phyloP scores from a whole-genome alignment of 306 rosid species.

The Comarum palustre region DNA sequence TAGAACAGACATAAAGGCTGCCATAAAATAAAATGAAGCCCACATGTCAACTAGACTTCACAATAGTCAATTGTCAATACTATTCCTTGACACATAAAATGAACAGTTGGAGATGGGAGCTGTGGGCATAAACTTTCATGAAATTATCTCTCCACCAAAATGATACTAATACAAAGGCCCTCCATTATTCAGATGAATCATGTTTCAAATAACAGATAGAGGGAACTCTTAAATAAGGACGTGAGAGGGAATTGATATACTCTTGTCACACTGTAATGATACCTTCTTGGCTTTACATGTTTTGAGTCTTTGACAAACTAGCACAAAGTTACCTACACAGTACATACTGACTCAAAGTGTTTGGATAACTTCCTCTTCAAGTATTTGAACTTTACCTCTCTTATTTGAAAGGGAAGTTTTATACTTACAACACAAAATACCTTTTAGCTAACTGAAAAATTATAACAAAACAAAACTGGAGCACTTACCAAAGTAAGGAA shows the following conservation, averaged over 20 bases:
- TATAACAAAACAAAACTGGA: background rate
- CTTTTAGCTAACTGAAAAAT: background rate
- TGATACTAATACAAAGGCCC: background rate
- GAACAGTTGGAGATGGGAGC: background rate
- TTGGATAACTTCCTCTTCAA: background rate
- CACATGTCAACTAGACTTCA: slow-evolving; percentile 9
- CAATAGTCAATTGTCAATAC: background rate
- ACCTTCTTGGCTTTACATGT: background rate
- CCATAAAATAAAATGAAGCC: slow-evolving; percentile 15
- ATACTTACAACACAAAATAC: background rate
- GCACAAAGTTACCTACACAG: background rate
- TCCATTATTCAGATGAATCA: background rate
- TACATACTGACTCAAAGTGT: background rate
- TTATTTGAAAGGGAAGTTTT: background rate
- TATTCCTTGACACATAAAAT: background rate
- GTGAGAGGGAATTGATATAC: background rate
- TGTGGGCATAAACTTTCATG: background rate
- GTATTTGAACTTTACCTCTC: background rate
- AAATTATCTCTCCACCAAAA: background rate
- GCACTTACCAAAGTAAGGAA: slow-evolving; percentile 88
- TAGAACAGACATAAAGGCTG: slow-evolving; percentile 91
- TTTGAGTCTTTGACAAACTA: background rate
- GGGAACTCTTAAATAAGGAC: background rate
- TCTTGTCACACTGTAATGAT: background rate
- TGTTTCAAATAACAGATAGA: background rate